Percentiles rank a stretch among this genome's conserved stretches.
Evolutionary conservation across 1,284 basidiomycete genomes (phyloP).

Genomic region (Pseudozyma pruni): DNA sequence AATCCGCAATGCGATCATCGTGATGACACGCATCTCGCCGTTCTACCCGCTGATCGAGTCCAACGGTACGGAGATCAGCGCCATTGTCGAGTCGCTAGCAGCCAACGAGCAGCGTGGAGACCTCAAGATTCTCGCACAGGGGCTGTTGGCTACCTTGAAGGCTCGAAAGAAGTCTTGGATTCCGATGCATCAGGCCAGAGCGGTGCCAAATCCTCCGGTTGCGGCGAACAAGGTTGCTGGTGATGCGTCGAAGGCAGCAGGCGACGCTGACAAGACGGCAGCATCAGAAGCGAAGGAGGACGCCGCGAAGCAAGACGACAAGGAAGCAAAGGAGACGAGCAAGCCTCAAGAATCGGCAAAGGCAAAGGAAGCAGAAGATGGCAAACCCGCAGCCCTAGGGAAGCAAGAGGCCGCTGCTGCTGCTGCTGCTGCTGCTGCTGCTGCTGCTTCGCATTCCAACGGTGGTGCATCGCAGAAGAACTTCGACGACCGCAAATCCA

Average conservation of each 20-base stretch:
- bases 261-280: conserved; percentile 3
- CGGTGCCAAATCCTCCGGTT: conserved; percentile 23
- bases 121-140: conserved; percentile 64
- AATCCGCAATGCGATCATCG: conserved; percentile 64
- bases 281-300: neutral
- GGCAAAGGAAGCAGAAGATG: neutral
- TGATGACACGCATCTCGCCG: conserved; percentile 59
- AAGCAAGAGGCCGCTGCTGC: conserved; percentile 1
- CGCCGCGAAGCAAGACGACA: conserved; percentile 3
- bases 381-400: neutral
- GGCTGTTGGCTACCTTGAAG: conserved; percentile 62
- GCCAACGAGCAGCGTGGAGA: conserved; percentile 60
- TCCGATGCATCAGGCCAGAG: conserved; percentile 27
- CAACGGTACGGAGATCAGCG: conserved; percentile 55
- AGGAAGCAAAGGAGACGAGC: conserved; percentile 6
- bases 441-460: conserved; percentile 2
- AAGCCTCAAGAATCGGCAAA: neutral
- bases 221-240: neutral
- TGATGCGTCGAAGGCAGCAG: neutral
- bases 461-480: conserved; percentile 6
- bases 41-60: conserved; percentile 57
- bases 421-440: neutral
- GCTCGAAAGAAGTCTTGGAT: conserved; percentile 58
- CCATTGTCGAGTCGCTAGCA: conserved; percentile 43
- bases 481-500: conserved; percentile 6